These are phyloP conservation scores for Pythium brassicae DNA, from an alignment of 352 stramenopile species.

Conservation along the genomic window DNA sequence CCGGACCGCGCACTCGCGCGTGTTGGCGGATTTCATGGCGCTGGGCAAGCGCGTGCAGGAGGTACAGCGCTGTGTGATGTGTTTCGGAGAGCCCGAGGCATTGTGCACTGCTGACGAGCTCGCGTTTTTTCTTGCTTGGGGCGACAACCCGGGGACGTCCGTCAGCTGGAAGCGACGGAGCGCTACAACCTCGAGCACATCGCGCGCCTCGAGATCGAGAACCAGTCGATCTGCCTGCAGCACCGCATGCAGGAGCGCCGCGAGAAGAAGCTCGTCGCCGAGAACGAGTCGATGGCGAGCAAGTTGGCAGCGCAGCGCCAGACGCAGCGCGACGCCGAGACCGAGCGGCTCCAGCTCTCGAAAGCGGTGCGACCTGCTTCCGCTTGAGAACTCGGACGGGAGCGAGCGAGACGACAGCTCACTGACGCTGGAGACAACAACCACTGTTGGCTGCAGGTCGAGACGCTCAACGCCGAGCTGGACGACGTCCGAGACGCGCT, in stretches of 20 bases:
- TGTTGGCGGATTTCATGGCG: constrained; percentile 15
- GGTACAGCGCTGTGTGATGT: constrained; percentile 6
- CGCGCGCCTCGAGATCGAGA: constrained; percentile 34
- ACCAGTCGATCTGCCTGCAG: constrained; percentile 30
- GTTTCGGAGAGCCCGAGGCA: not conserved
- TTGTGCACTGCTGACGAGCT: not conserved
- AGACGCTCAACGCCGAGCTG: constrained; percentile 20
- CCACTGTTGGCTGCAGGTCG: constrained; percentile 20
- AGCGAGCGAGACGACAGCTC: not conserved
- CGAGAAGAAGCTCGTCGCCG: constrained; percentile 17
- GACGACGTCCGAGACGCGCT: constrained; percentile 36
- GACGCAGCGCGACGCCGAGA: constrained; percentile 5
- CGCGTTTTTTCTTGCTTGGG: not conserved
- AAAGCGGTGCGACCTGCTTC: constrained; percentile 12
- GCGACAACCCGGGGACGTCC: too few relatives aligned
- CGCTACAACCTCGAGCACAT: constrained; percentile 36
- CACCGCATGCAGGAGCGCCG: constrained; percentile 18
- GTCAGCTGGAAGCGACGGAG: constrained; percentile 23
- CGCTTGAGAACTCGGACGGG: not conserved
- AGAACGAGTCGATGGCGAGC: constrained; percentile 15
- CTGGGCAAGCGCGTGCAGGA: constrained; percentile 26
- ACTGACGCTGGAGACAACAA: too few relatives aligned
- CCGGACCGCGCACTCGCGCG: constrained; percentile 7
- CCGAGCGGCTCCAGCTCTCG: constrained; percentile 17
- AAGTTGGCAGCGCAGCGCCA: constrained; percentile 16